phyloP scores from a whole-genome alignment of 306 rosid genomes.

The Dalbergia cochinchinensis region DNA sequence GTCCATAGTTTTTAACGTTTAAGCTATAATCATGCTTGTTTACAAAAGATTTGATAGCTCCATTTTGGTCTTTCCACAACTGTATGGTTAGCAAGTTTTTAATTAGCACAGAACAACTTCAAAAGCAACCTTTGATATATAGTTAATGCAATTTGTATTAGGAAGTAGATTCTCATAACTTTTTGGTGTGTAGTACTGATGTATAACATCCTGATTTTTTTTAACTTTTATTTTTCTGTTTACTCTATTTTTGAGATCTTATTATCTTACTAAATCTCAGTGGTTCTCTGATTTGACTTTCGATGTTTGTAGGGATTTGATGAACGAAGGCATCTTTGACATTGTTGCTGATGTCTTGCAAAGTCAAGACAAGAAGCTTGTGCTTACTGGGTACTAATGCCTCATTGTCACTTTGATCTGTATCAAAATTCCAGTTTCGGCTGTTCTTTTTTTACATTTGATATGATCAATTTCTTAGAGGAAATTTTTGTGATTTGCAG shows the following conservation, averaged over 20 bases:
- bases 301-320: constrained; percentile 77
- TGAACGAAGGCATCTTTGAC: constrained; percentile 90
- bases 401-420: constrained; percentile 27
- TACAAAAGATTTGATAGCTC: constrained; percentile 13
- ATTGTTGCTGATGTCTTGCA: constrained; percentile 79
- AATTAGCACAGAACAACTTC: not conserved
- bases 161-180: constrained; percentile 18
- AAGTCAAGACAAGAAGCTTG: constrained; percentile 88
- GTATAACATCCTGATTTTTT: not conserved
- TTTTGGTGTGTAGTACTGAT: constrained; percentile 7
- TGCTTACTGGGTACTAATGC: constrained; percentile 81
- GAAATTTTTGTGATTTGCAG: constrained; percentile 76
- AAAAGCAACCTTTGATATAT: constrained; percentile 21
- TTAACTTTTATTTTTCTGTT: not conserved
- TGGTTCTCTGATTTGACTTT: constrained; percentile 36
- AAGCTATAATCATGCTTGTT: constrained; percentile 7
- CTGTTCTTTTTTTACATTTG: constrained; percentile 21
- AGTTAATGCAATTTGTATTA: constrained; percentile 21
- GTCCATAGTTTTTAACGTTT: not conserved
- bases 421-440: constrained; percentile 27
- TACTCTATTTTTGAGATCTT: constrained; percentile 4
- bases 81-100: constrained; percentile 9
- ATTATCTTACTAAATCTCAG: not conserved
- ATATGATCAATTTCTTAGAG: constrained; percentile 49
- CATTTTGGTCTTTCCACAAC: constrained; percentile 1